Base-by-base conservation (phyloP, 108 stramenopile genomes). In the Skeletonema menzelii region DNA sequence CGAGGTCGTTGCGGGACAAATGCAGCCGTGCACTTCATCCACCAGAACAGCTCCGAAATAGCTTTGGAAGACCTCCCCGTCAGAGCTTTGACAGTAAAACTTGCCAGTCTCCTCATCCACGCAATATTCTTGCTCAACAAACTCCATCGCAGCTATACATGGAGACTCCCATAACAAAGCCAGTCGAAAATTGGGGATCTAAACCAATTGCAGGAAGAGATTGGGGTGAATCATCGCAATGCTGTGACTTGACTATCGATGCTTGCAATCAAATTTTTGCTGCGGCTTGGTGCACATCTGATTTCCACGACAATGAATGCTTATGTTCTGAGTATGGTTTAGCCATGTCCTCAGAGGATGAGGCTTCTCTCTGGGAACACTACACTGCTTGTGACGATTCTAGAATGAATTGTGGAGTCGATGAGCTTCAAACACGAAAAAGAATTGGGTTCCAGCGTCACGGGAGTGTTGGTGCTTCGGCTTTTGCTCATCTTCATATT, bases 181-280 rank as follows among this genome's bases (percentile, higher is more conserved):
- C 63, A 46, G 63, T 62, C 35, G 65, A 79, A 28, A 65, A 76
- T 58, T 95, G 94, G 94, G 91, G 91, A 22, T 91, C 91, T 30
- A 59, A 86, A 56, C 91, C 92, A 13, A 47, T 87, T 26, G 49
- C 66, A 27, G 89, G 89, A 17, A 73, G 74, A 37, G 94, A 95
- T 73, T 95, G 91, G 92, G 94, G 94, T 5, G 70, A 69, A 17
- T 91, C 89, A 4, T 69, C 60, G 17, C 34, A 60, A 17, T 91
- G 88, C 61, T 42, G 75, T 4, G 66, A 69, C 24, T 47, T 10
- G n/a, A 71, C 78, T 15, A 60, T 90, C 8, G 65, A 77, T 31
- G 63, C 61, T 22, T 77, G 90, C 31, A 46, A 62, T 20, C 56
- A 63, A 49, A 59, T 67, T 28, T 83, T 95, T 57, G 85, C 87